phyloP scores from a whole-genome alignment of 2,329 filamentous ascomycete species.

The Penicillium sp. region DNA sequence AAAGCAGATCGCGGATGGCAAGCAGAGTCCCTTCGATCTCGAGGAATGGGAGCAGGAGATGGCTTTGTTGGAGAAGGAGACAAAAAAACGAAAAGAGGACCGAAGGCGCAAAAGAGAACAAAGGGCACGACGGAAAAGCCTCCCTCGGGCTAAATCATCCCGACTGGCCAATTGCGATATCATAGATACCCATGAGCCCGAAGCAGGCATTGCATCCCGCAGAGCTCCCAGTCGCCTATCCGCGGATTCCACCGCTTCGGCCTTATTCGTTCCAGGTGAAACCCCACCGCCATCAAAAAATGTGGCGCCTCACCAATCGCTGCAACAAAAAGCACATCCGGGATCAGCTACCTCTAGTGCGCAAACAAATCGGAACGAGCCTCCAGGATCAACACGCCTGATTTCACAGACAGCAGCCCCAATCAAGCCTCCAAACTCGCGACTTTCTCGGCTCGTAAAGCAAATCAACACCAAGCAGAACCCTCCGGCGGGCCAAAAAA shows the following conservation, averaged over 20 bases:
- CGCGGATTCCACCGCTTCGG: neutral
- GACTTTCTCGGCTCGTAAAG: neutral
- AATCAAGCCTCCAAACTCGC: neutral
- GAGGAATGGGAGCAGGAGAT: conserved; percentile 29
- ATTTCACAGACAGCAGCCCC: neutral
- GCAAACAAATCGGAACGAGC: neutral
- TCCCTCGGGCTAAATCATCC: neutral
- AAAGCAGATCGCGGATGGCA: conserved; percentile 30
- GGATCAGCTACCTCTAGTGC: neutral
- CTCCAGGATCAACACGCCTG: neutral
- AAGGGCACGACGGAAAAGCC: neutral
- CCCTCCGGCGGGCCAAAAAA: neutral
- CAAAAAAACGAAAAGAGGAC: neutral
- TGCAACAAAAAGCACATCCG: neutral
- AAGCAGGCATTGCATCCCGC: neutral
- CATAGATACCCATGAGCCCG: neutral
- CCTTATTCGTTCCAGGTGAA: neutral
- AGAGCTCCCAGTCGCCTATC: neutral
- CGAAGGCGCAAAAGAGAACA: neutral
- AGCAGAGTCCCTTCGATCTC: conserved; percentile 33
- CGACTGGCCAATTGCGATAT: neutral
- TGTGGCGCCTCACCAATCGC: neutral
- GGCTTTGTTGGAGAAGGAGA: conserved; percentile 1
- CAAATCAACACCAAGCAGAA: neutral
- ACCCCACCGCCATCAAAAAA: neutral